Conservation (phyloP, 2,329 filamentous ascomycete species). For the Calonectria naviculata region DNA sequence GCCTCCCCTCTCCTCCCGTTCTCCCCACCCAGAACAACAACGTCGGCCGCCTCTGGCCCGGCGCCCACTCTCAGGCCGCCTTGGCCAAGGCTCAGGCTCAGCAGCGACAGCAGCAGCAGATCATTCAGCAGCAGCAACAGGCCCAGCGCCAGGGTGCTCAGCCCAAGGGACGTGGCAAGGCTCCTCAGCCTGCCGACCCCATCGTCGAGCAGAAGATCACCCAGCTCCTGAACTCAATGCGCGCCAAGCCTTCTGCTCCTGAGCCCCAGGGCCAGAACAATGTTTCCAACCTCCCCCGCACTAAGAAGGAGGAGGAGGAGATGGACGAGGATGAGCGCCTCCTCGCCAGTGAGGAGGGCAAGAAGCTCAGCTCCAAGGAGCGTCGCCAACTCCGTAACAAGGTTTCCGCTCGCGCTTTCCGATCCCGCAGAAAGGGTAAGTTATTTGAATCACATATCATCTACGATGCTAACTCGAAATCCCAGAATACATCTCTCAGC, state of each 20-base stretch:
- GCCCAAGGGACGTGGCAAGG: constrained; percentile 61
- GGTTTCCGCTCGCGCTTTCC: constrained; percentile 96
- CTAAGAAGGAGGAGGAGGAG: constrained; percentile 95
- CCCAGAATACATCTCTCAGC: constrained; percentile 93
- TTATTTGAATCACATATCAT: constrained; percentile 9
- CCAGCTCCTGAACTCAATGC: constrained; percentile 92
- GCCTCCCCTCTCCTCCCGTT: constrained; percentile 54
- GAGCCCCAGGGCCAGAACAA: constrained; percentile 59
- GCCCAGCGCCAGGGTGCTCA: constrained; percentile 61
- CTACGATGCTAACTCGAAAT: constrained; percentile 22
- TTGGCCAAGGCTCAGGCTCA: constrained; percentile 78
- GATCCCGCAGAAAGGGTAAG: constrained; percentile 97
- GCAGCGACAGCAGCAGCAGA: constrained; percentile 74
- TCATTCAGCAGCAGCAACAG: constrained; percentile 61
- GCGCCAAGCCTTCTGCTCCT: constrained; percentile 72
- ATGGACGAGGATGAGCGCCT: constrained; percentile 98
- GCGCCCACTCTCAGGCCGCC: constrained; percentile 92
- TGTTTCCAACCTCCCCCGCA: constrained; percentile 75
- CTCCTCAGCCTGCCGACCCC: constrained; percentile 69
- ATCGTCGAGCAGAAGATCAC: constrained; percentile 93
- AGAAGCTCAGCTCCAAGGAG: constrained; percentile 99
- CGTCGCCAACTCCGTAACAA: constrained; percentile 98
- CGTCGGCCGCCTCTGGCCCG: constrained; percentile 86
- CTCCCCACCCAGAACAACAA: constrained; percentile 63
- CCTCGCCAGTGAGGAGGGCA: constrained; percentile 95